Percentiles rank a stretch among this genome's conserved stretches.
phyloP scores from a whole-genome alignment of 768 basidiomycete genomes.

The Suillus subluteus region DNA sequence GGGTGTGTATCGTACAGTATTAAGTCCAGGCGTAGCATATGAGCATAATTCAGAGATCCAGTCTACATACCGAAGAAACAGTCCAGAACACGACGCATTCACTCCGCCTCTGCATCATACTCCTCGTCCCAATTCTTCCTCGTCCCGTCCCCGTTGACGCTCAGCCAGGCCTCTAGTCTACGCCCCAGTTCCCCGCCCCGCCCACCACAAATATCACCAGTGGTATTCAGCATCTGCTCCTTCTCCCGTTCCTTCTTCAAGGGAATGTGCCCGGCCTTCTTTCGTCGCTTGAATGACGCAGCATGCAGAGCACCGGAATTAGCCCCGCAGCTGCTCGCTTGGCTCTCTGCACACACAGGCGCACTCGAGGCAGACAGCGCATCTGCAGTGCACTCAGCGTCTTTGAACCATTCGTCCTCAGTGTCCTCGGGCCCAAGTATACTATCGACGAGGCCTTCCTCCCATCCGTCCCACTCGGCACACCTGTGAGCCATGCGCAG shows the following conservation, averaged over 20 bases:
- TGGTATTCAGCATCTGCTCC: conserved; percentile 71
- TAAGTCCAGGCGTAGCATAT: background rate
- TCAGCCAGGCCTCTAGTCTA: conserved; percentile 76
- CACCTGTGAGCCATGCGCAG: conserved; percentile 80
- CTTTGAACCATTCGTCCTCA: conserved; percentile 73
- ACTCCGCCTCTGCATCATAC: conserved; percentile 29
- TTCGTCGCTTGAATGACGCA: conserved; percentile 34
- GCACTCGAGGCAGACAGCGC: conserved; percentile 4
- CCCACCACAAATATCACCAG: conserved; percentile 79
- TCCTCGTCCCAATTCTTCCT: conserved; percentile 24
- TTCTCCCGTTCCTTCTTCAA: conserved; percentile 64
- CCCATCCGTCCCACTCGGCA: conserved; percentile 91
- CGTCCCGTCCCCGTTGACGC: conserved; percentile 35
- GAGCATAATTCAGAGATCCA: background rate
- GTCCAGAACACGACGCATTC: background rate
- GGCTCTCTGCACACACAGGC: conserved; percentile 7
- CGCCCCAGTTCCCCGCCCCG: conserved; percentile 78
- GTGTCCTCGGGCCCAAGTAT: conserved; percentile 74
- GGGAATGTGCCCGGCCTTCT: conserved; percentile 50
- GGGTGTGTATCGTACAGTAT: conserved; percentile 2
- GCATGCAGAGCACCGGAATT: conserved; percentile 25
- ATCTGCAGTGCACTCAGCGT: conserved; percentile 29
- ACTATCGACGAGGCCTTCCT: conserved; percentile 77
- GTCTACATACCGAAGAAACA: conserved; percentile 1
- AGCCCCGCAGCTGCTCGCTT: conserved; percentile 10